Percentiles rank a stretch among this genome's conserved stretches.
phyloP scores from a whole-genome alignment of 2,329 filamentous ascomycete genomes.

The Exophiala phaeomuriformis region DNA sequence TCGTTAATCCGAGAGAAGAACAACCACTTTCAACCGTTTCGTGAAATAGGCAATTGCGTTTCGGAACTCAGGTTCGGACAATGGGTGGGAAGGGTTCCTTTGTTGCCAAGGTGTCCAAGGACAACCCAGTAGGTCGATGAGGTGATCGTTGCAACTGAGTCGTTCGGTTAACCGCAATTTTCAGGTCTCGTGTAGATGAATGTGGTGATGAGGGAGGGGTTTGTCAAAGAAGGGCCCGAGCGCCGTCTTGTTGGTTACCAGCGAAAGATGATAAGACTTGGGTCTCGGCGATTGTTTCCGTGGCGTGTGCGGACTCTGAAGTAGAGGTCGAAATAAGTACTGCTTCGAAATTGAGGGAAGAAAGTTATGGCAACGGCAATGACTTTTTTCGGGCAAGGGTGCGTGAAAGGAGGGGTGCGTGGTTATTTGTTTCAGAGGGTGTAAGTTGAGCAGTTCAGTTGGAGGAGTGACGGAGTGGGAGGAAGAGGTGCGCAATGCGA shows the following conservation, averaged over 20 bases:
- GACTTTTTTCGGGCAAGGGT: neutral
- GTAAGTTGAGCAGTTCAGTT: neutral
- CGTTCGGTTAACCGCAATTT: neutral
- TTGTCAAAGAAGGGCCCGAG: conserved; percentile 7
- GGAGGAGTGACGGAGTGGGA: neutral
- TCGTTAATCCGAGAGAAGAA: neutral
- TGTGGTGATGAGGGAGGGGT: conserved; percentile 5
- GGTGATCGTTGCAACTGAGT: neutral
- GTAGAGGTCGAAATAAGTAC: neutral
- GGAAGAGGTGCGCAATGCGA: neutral
- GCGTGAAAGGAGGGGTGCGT: neutral
- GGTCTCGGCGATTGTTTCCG: conserved; percentile 1
- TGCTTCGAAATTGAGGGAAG: neutral
- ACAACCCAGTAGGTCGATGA: neutral
- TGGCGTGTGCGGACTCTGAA: neutral
- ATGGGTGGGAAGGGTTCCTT: neutral
- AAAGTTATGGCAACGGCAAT: neutral
- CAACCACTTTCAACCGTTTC: conserved; percentile 2
- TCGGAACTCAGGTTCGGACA: neutral
- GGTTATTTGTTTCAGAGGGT: neutral
- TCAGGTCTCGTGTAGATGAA: neutral
- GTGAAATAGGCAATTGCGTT: neutral
- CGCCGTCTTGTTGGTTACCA: conserved; percentile 3
- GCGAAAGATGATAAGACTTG: neutral
- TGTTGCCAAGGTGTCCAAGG: neutral